Evolutionary conservation across 129 eudicot species (phyloP).

Genomic region (Tagetes patula): DNA sequence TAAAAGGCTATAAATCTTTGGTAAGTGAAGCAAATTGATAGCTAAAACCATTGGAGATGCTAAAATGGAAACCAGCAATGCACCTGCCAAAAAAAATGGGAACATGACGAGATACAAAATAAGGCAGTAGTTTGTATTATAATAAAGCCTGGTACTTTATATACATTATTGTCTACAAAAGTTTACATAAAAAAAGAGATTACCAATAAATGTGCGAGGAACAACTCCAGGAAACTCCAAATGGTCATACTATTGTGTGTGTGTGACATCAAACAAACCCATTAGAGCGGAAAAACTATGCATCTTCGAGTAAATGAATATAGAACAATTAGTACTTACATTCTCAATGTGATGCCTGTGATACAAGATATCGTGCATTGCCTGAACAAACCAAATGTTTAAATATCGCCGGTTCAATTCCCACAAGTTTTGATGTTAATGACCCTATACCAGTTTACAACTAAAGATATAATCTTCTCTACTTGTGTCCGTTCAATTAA

Average conservation of each 20-base stretch:
- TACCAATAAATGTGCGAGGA: slow-evolving; percentile 96
- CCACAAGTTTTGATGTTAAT: not conserved
- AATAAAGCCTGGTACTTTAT: not conserved
- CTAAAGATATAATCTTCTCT: too few relatives aligned
- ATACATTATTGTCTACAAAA: not conserved
- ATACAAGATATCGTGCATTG: slow-evolving; percentile 88
- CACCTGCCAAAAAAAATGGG: slow-evolving; percentile 41
- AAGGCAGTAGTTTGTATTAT: not conserved
- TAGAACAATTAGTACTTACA: slow-evolving; percentile 42
- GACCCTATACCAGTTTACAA: too few relatives aligned
- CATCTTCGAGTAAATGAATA: not conserved
- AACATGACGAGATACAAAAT: not conserved
- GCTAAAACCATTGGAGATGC: slow-evolving; percentile 66
- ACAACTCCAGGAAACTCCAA: slow-evolving; percentile 99
- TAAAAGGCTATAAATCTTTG: slow-evolving; percentile 73
- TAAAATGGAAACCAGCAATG: slow-evolving; percentile 61
- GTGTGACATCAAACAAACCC: slow-evolving; percentile 15
- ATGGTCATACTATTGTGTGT: slow-evolving; percentile 75
- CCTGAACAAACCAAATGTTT: slow-evolving; percentile 47
- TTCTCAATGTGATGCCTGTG: slow-evolving; percentile 74
- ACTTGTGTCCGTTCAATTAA: too few relatives aligned
- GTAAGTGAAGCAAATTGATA: slow-evolving; percentile 63
- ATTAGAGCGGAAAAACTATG: not conserved
- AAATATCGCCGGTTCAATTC: slow-evolving; percentile 8
- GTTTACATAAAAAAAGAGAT: slow-evolving; percentile 4